Conservation (phyloP, 331 rosid species). For the Cydonia oblonga region DNA sequence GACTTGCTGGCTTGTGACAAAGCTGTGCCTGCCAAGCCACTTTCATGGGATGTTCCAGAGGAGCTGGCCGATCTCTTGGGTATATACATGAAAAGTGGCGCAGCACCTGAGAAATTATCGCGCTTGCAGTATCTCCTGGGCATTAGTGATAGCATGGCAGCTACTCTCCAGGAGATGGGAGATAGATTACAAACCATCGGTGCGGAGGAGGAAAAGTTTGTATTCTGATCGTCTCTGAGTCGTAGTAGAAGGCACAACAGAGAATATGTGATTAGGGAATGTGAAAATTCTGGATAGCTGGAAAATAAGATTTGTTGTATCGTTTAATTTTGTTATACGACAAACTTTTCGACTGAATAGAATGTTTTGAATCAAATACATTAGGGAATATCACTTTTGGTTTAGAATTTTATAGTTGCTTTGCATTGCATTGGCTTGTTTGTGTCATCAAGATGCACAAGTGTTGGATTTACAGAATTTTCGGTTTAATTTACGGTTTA, state of each 20-base stretch:
- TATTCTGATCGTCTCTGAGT: slow-evolving; percentile 32
- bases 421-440: not conserved
- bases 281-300: too few species aligned
- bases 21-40: slow-evolving; percentile 63
- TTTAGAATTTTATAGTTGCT: not conserved
- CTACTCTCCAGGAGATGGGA: slow-evolving; percentile 54
- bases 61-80: slow-evolving; percentile 75
- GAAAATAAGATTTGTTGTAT: too few species aligned
- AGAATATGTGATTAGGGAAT: not conserved
- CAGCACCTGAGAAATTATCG: slow-evolving; percentile 57
- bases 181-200: slow-evolving; percentile 37
- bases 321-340: too few species aligned
- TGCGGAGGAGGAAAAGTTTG: slow-evolving; percentile 79
- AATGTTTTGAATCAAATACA: too few species aligned
- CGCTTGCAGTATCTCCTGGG: slow-evolving; percentile 89
- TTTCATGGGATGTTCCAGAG: slow-evolving; percentile 84
- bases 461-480: not conserved
- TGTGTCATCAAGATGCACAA: not conserved
- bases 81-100: slow-evolving; percentile 57
- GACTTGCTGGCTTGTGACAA: slow-evolving; percentile 93
- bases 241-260: slow-evolving; percentile 24
- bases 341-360: too few species aligned
- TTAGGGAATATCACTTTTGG: not conserved
- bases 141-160: slow-evolving; percentile 65
- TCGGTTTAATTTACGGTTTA: too few species aligned